Percentiles rank a stretch among this genome's conserved stretches.
Evolutionary conservation across 169 alveolate species (phyloP).

Genomic region (Cryptosporidium felis): DNA sequence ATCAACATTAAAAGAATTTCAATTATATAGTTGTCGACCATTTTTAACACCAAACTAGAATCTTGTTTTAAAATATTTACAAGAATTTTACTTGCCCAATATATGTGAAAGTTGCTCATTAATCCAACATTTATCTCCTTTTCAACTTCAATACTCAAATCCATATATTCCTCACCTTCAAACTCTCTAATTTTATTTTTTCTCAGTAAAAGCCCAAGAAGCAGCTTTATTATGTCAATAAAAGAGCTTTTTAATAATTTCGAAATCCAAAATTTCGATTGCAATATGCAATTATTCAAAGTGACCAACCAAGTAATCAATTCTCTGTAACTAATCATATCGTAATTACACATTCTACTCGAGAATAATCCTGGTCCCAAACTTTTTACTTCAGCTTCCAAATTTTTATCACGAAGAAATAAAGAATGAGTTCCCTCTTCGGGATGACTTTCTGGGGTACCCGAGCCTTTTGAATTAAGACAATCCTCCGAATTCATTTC

Average conservation of each 20-base stretch:
- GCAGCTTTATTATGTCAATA: not conserved
- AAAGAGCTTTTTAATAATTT: not conserved
- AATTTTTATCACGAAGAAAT: too few species aligned
- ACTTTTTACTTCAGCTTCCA: too few species aligned
- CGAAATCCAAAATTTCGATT: slow-evolving; percentile 41
- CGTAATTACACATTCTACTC: not conserved
- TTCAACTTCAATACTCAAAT: not conserved
- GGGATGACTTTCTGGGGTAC: slow-evolving; percentile 9
- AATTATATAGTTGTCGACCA: slow-evolving; percentile 4
- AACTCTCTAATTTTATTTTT: not conserved
- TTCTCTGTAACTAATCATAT: slow-evolving; percentile 8
- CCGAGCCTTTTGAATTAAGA: not conserved
- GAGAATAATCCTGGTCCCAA: too few species aligned
- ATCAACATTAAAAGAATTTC: slow-evolving; percentile 9
- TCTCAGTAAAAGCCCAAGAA: slow-evolving; percentile 1
- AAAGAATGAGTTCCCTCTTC: not conserved
- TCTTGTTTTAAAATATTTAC: not conserved
- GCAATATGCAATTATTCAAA: slow-evolving; percentile 37
- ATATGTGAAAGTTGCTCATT: slow-evolving; percentile 31
- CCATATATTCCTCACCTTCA: too few species aligned
- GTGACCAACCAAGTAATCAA: slow-evolving; percentile 40
- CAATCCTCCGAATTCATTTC: not conserved
- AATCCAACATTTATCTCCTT: not conserved
- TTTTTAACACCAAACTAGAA: not conserved
- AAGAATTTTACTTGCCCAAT: slow-evolving; percentile 29